phyloP scores from a whole-genome alignment of 495 filamentous ascomycete species.

The Daldinia childiae region DNA sequence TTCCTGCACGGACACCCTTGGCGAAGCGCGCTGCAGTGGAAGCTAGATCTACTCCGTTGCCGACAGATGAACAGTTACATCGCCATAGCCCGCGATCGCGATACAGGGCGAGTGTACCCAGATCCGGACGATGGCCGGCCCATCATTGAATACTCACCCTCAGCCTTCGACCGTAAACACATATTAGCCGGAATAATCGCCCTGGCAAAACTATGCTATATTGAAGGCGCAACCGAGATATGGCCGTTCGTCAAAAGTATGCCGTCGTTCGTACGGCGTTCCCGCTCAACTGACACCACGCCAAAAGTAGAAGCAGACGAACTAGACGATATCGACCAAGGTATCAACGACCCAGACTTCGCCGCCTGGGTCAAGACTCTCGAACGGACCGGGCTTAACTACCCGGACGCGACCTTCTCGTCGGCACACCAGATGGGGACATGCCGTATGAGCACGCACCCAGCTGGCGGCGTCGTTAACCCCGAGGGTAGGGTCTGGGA shows the following conservation, averaged over 20 bases:
- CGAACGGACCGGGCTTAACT: slow-evolving; percentile 58
- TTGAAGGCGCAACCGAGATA: slow-evolving; percentile 81
- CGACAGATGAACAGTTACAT: slow-evolving; percentile 74
- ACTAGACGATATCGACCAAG: slow-evolving; percentile 51
- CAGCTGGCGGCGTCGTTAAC: slow-evolving; percentile 76
- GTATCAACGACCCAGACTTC: slow-evolving; percentile 73
- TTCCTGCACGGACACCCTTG: slow-evolving; percentile 69
- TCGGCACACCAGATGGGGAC: slow-evolving; percentile 93
- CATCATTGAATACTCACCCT: slow-evolving; percentile 73
- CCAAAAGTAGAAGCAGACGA: slow-evolving; percentile 13
- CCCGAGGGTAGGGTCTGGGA: slow-evolving; percentile 80
- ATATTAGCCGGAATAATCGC: slow-evolving; percentile 76
- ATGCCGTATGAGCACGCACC: slow-evolving; percentile 77
- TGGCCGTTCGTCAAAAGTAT: slow-evolving; percentile 67
- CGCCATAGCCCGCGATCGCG: slow-evolving; percentile 74
- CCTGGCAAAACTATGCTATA: slow-evolving; percentile 77
- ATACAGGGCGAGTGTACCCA: slow-evolving; percentile 76
- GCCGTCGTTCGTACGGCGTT: slow-evolving; percentile 69
- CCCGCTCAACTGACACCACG: neutral
- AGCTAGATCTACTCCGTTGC: slow-evolving; percentile 68
- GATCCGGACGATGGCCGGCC: slow-evolving; percentile 73
- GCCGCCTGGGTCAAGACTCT: slow-evolving; percentile 72
- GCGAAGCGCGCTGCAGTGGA: slow-evolving; percentile 71
- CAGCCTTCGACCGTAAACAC: slow-evolving; percentile 73
- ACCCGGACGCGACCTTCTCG: slow-evolving; percentile 56